These are phyloP conservation scores for Cryphonectria nitschkei DNA, from an alignment of 2,329 filamentous ascomycete species.

Conservation along the genomic window DNA sequence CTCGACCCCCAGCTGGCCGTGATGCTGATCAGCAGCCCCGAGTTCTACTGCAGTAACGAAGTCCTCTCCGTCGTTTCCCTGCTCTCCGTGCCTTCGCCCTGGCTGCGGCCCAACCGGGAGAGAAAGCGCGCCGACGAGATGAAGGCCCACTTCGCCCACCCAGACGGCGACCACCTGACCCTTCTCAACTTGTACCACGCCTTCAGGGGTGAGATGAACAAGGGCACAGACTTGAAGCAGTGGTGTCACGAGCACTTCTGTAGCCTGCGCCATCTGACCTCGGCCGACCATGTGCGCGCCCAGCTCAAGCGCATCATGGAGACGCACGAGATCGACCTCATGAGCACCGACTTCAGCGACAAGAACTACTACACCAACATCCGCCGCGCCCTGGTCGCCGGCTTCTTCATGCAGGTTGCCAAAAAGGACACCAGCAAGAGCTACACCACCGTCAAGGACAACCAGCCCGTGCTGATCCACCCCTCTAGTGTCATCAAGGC, in stretches of 20 bases:
- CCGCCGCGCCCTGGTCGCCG: conserved; percentile 84
- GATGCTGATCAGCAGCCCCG: conserved; percentile 96
- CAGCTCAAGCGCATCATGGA: conserved; percentile 98
- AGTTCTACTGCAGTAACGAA: conserved; percentile 99
- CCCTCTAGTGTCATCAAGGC: conserved; percentile 87
- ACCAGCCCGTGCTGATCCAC: conserved; percentile 90
- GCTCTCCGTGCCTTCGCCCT: conserved; percentile 92
- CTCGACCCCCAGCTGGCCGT: conserved; percentile 92
- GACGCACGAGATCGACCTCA: conserved; percentile 79
- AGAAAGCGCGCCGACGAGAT: conserved; percentile 95
- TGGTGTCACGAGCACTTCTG: conserved; percentile 99
- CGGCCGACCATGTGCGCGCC: conserved; percentile 89
- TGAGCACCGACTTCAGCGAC: conserved; percentile 89
- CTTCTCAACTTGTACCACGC: conserved; percentile 98
- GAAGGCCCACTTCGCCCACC: conserved; percentile 91
- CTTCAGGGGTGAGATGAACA: conserved; percentile 78
- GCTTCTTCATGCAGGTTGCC: conserved; percentile 99
- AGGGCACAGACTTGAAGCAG: conserved; percentile 70
- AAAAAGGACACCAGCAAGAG: conserved; percentile 92
- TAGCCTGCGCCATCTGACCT: conserved; percentile 83
- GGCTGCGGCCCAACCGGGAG: conserved; percentile 81
- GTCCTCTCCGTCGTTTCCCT: conserved; percentile 93
- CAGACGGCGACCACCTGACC: conserved; percentile 92
- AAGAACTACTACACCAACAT: conserved; percentile 99
- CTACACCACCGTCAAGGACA: conserved; percentile 95